Percentiles rank a stretch among this genome's conserved stretches.
These are phyloP conservation scores for Metschnikowia henanensis DNA, from an alignment of 805 yeast genomes.

Conservation along the genomic window DNA sequence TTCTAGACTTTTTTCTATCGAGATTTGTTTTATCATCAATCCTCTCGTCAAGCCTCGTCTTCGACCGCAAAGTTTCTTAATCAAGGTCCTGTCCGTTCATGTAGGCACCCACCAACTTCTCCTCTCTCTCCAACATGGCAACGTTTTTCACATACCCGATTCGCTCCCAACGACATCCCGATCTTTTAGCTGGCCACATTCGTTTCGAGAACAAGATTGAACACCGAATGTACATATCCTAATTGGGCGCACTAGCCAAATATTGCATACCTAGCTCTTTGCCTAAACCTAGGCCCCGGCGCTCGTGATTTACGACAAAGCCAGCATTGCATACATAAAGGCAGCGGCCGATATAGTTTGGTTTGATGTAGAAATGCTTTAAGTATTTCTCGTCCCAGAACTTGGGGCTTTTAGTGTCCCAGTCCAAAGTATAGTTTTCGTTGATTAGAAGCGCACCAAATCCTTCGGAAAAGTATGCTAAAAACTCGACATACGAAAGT, in stretches of 20 bases:
- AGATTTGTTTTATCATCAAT: too few species aligned
- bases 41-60: too few species aligned
- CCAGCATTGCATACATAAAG: conserved; percentile 90
- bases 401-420: conserved; percentile 38
- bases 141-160: conserved; percentile 77
- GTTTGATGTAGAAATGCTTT: conserved; percentile 81
- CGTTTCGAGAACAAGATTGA: conserved; percentile 82
- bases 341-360: conserved; percentile 83
- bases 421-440: conserved; percentile 24
- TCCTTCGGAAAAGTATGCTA: conserved; percentile 66
- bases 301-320: conserved; percentile 60
- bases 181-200: conserved; percentile 72
- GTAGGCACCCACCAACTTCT: conserved; percentile 69
- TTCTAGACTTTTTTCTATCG: too few species aligned
- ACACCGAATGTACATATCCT: conserved; percentile 82
- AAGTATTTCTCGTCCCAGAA: conserved; percentile 50
- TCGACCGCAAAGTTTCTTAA: too few species aligned
- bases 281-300: conserved; percentile 73
- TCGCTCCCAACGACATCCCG: conserved; percentile 87
- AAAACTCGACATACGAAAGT: conserved; percentile 50
- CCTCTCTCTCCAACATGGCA: conserved; percentile 65
- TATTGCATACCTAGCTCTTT: conserved; percentile 66
- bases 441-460: conserved; percentile 64
- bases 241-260: conserved; percentile 71
- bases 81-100: conserved; percentile 67